These are phyloP conservation scores for Neurospora sp. DNA, from an alignment of 495 filamentous ascomycete genomes.

Conservation along the genomic window DNA sequence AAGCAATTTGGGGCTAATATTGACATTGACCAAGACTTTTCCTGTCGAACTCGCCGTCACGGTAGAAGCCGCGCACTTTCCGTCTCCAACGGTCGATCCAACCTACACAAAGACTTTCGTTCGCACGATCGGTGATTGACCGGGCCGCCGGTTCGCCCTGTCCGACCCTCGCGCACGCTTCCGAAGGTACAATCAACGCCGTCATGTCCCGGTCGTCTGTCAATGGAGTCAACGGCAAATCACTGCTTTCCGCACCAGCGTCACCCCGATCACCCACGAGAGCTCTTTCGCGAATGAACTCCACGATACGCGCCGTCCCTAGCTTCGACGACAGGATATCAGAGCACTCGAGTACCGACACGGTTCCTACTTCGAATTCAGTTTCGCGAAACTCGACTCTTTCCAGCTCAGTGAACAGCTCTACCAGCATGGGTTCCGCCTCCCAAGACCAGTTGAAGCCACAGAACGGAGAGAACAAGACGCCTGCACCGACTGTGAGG, in stretches of 20 bases:
- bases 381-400: conserved; percentile 33
- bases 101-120: not conserved
- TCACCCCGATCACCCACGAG: conserved; percentile 1
- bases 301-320: conserved; percentile 38
- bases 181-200: conserved; percentile 25
- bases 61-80: not conserved
- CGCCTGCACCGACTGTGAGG: conserved; percentile 12
- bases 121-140: not conserved
- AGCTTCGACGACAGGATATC: conserved; percentile 29
- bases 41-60: not conserved
- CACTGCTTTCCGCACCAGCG: conserved; percentile 4
- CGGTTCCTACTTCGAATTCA: conserved; percentile 20
- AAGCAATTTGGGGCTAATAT: not conserved
- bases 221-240: conserved; percentile 11
- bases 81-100: not conserved
- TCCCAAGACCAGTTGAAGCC: conserved; percentile 23
- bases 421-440: conserved; percentile 25
- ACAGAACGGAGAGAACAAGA: conserved; percentile 11
- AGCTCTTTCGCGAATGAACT: conserved; percentile 21
- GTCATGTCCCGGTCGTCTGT: conserved; percentile 21
- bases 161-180: conserved; percentile 23
- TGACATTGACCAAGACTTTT: not conserved
- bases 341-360: conserved; percentile 22
- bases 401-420: conserved; percentile 39
- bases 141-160: conserved; percentile 6